Conservation (phyloP, 345 rosid genomes). For the Excoecaria cochinchinensis region DNA sequence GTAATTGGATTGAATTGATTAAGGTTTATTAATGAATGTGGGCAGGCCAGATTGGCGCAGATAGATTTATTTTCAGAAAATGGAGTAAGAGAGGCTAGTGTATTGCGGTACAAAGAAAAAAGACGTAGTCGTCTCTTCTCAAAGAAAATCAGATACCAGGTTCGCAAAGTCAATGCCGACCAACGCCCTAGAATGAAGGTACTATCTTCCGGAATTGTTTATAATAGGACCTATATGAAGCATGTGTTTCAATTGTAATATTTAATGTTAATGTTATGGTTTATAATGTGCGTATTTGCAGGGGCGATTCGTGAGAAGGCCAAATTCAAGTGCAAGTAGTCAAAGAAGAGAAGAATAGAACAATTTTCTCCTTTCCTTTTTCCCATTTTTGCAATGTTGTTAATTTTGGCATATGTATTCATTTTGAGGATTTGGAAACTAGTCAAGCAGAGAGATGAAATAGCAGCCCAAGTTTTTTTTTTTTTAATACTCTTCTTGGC, state of each 20-base stretch:
- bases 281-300: conserved; percentile 18
- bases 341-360: conserved; percentile 24
- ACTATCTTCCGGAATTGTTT: too few relatives aligned
- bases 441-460: too few relatives aligned
- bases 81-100: conserved; percentile 80
- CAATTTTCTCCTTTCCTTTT: too few relatives aligned
- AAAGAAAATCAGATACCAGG: conserved; percentile 87
- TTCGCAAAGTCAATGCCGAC: conserved; percentile 87
- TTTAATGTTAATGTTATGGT: too few relatives aligned
- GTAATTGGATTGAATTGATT: background rate
- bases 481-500: too few relatives aligned
- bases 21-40: background rate
- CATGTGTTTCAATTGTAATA: too few relatives aligned
- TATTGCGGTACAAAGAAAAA: conserved; percentile 84
- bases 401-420: too few relatives aligned
- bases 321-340: conserved; percentile 22
- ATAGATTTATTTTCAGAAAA: conserved; percentile 67
- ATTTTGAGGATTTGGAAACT: too few relatives aligned
- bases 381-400: too few relatives aligned
- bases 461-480: too few relatives aligned
- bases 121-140: conserved; percentile 83
- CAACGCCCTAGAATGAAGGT: conserved; percentile 94
- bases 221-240: too few relatives aligned
- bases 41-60: conserved; percentile 78
- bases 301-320: conserved; percentile 65